Base-by-base conservation (phyloP, 2,329 filamentous ascomycete species). In the Trichoderma hamatum region DNA sequence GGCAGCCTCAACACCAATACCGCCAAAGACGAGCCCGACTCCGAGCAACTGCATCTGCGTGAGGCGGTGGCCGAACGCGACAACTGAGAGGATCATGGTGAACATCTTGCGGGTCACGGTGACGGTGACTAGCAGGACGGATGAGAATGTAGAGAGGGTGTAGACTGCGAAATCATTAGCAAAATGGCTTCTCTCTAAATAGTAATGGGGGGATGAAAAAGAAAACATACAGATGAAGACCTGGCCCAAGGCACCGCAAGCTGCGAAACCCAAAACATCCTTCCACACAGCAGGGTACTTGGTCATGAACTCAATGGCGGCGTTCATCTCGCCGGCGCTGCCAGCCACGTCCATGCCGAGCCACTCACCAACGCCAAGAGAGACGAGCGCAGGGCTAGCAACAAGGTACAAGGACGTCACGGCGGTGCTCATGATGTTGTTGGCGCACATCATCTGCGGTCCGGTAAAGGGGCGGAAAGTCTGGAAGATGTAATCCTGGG, bases 371-470 rank as follows among this genome's bases (percentile, higher is more conserved):
- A 89, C 70, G 7, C 85, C 85, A 1, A 89, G 93, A 69, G 85
- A 83, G 0, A 91, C 91, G n/a, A 97, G 80, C 82, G 90, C 93
- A 0, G 96, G 96, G 74, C 90, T 92, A 24, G 94, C 76, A 21
- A 95, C 72, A 55, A 99, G 88, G 76, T 97, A 98, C 0, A 82
- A 77, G 24, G 87, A 84, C 3, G 94, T 98, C 68, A 98, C 84
- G 58, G 89, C 77, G 3, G 94, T 95, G 74, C 88, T 91, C 80
- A 98, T 91, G 68, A 97, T 83, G 78, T 98, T 99, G 81, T 97
- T 93, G 49, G 95, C 94, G 78, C 94, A 96, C 96, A 99, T 99
- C 96, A 99, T 99, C 86, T 99, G 96, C 70, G 95, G 94, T 11
- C 96, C 96, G 3, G 89, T 88, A 78, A 96, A 97, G 16, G 90